Percentiles rank a stretch among this genome's conserved stretches.
These are phyloP conservation scores for Scytalidium lignicola DNA, from an alignment of 2,329 filamentous ascomycete species.

Conservation along the genomic window DNA sequence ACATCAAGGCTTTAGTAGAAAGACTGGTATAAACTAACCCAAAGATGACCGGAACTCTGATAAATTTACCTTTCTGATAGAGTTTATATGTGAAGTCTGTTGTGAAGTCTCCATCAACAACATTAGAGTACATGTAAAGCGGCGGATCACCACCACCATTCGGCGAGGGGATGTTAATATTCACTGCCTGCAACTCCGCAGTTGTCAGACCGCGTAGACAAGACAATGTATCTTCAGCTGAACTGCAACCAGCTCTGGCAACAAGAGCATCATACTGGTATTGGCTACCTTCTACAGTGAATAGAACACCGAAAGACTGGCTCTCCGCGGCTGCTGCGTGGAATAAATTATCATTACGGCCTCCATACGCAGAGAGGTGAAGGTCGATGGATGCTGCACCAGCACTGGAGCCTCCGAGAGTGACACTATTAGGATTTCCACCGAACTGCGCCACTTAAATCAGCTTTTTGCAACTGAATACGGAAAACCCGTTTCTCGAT, in stretches of 20 bases:
- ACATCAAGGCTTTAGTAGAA: neutral
- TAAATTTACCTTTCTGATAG: constrained; percentile 44
- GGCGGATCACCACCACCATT: constrained; percentile 31
- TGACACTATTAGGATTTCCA: constrained; percentile 62
- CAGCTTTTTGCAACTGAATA: too few relatives aligned
- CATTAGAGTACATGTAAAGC: constrained; percentile 48
- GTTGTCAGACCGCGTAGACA: constrained; percentile 42
- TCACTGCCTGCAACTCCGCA: constrained; percentile 35
- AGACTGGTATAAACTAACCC: constrained; percentile 18
- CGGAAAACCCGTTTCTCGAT: too few relatives aligned
- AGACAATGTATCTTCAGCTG: constrained; percentile 31
- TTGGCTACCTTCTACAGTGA: constrained; percentile 29
- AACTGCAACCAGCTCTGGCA: constrained; percentile 36
- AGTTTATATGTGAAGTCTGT: constrained; percentile 43
- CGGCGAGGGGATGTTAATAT: constrained; percentile 34
- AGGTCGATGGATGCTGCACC: constrained; percentile 62
- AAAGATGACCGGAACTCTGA: constrained; percentile 49
- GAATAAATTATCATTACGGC: constrained; percentile 43
- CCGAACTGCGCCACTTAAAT: constrained; percentile 49
- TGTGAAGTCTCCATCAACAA: constrained; percentile 49
- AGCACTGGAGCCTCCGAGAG: constrained; percentile 63
- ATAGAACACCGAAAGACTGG: constrained; percentile 44
- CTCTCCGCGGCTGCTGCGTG: constrained; percentile 46
- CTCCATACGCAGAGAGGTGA: constrained; percentile 54
- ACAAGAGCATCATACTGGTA: constrained; percentile 49